Evolutionary conservation across 2,329 filamentous ascomycete species (phyloP), one percentile per base, ranked within the genome.

Genomic region (Alternaria metachromatica): DNA sequence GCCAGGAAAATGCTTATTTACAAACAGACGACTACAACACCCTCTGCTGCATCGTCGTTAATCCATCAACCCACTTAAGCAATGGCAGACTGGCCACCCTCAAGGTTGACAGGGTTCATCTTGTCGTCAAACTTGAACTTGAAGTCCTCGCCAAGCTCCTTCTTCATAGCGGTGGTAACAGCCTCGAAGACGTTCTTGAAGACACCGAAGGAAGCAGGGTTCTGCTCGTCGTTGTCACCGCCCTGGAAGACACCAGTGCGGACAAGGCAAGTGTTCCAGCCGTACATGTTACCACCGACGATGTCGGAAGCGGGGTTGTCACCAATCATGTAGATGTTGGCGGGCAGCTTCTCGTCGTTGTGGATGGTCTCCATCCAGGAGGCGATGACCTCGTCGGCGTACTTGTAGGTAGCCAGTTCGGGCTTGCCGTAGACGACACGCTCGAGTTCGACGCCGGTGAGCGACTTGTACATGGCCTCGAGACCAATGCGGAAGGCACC

Each of bases 161-260:
- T 91, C 72, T 84, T 83, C 66, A 92, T 83, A 6, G 90, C 90
- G 2, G 88, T 83, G 81, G 88, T 85, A 56, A 93, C 89, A 0
- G 90, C 90, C 69, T 92, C 89, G 45, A 92, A 83, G 12, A 93
- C 91, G 73, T 92, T 92, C 63, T 83, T 79, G 82, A 93, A 93
- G 44, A 93, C 90, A 68, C 91, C 91, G 75, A 93, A 92, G 82
- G 86, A 91, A 75, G 91, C 91, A 1, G 91, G 91, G 82, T 92
- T 93, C 81, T 92, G 84, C 79, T 90, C 86, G 75, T 93, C 91
- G 76, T 93, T 93, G 63, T 88, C 90, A 18, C 87, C 90, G 65
- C 91, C 91, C 82, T 92, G 89, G 86, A 91, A 93, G 51, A 93
- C 90, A 81, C 91, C 91, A 0, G 91, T 93, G 75, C 90, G 88